phyloP scores from a whole-genome alignment of 306 rosid genomes.

The Adenanthera pavonina region DNA sequence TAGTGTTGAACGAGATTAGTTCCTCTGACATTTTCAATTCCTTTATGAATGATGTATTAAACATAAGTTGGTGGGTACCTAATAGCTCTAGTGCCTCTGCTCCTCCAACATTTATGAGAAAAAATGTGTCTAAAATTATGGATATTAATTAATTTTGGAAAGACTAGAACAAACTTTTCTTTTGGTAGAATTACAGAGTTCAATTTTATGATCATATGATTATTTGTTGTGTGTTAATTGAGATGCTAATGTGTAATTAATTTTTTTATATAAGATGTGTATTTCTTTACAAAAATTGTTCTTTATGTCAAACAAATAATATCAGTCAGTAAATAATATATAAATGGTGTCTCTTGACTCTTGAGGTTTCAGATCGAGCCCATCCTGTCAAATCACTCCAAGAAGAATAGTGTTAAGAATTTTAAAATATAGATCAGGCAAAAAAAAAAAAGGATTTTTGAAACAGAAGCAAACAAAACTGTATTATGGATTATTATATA shows the following conservation, averaged over 20 bases:
- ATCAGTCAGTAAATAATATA: no score
- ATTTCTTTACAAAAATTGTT: conserved; percentile 5
- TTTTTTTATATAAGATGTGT: conserved; percentile 40
- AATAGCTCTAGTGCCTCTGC: neutral
- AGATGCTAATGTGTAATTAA: conserved; percentile 21
- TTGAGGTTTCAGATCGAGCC: no score
- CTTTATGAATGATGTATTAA: neutral
- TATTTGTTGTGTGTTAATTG: conserved; percentile 6
- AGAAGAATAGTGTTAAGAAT: no score
- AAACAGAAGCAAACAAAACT: no score
- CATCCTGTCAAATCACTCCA: no score
- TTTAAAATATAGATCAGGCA: no score
- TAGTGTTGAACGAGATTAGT: neutral
- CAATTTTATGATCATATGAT: conserved; percentile 33
- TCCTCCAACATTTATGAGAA: neutral
- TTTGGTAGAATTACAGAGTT: no score
- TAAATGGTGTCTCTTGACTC: no score
- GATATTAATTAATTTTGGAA: conserved; percentile 19
- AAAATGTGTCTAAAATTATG: conserved; percentile 3
- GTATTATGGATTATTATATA: no score
- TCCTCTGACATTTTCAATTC: conserved; percentile 10
- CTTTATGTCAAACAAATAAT: no score
- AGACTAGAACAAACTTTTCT: conserved; percentile 42
- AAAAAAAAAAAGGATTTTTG: neutral
- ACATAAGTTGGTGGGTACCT: no score